Base-by-base conservation (phyloP, 371 early-diverging fungal species). In the Rhizomucor pusillus region DNA sequence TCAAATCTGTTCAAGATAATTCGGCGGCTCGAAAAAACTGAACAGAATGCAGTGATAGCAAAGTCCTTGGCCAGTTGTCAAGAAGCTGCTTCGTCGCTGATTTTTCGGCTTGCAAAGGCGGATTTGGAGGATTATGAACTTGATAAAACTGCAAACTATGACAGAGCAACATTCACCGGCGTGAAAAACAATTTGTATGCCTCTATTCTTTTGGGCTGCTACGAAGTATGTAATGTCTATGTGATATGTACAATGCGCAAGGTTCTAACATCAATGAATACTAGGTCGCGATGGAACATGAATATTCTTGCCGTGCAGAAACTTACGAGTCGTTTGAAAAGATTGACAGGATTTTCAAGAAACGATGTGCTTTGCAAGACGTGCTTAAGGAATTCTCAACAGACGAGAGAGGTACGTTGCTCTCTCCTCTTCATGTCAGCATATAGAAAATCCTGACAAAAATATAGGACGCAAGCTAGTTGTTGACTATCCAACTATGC, bases 111-210 rank as follows among this genome's bases (percentile, higher is more conserved):
- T 9, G 41, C 58, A 13, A 69, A 67, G 24, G 56, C 65, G 3
- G 76, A 73, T 20, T 54, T 81, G 34, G 81, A 80, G 34, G 84
- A 86, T 34, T 84, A 74, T 57, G 78, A 70, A 22, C 59, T 86
- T 3, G 81, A 84, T 43, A 79, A 79, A 37, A 62, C 79, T 1
- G 66, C 82, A 4, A 82, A 68, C 12, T 80, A 77, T 46, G 81
- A 79, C 57, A 71, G 74, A 67, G 65, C 57, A 0, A 75, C 76
- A 19, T 65, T 69, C 44, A 56, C 67, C 9, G 86, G 86, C 1
- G 55, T 69, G 33, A 69, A 77, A 1, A 82, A 84, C 47, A 73
- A 75, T 41, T 67, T 70, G 44, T 73, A 67, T 24, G 76, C 79
- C 1, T 56, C 54, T 6, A 36, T 84, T 2, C 41, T 86, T 24